phyloP scores from a whole-genome alignment of 1,284 basidiomycete genomes.

The Chalciporus sp. region DNA sequence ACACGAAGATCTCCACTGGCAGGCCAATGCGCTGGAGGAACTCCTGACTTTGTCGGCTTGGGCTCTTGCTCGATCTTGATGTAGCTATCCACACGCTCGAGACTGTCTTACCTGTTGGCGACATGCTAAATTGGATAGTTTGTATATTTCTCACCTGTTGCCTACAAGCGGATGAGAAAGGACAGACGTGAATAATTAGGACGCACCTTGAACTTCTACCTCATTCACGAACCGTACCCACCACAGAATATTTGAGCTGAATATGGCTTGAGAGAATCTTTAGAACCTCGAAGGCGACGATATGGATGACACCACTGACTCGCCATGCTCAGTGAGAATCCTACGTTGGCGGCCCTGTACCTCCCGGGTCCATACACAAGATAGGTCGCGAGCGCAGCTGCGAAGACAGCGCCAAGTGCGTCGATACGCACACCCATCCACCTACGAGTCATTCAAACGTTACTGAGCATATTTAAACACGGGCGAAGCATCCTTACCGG shows the following conservation, averaged over 20 bases:
- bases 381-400: constrained; percentile 55
- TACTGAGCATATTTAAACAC: background rate
- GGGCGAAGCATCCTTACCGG: constrained; percentile 27
- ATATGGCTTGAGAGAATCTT: constrained; percentile 41
- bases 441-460: constrained; percentile 24
- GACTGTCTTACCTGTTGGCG: constrained; percentile 36
- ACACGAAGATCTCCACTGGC: constrained; percentile 68
- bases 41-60: constrained; percentile 47
- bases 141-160: background rate
- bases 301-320: constrained; percentile 23
- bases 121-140: background rate
- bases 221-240: constrained; percentile 57
- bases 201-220: constrained; percentile 59
- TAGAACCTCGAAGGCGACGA: background rate
- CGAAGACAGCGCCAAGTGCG: constrained; percentile 51
- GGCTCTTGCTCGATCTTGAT: constrained; percentile 77
- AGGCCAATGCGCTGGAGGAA: constrained; percentile 81
- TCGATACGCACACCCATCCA: constrained; percentile 61
- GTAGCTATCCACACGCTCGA: constrained; percentile 78
- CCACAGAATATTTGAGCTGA: constrained; percentile 56
- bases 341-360: constrained; percentile 28
- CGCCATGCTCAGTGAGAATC: constrained; percentile 49
- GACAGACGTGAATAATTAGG: no score
- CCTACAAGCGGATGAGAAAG: background rate
- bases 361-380: constrained; percentile 37